Percentiles rank a stretch among this genome's conserved stretches.
Conservation (phyloP, 805 yeast species). For the Myxozyma melibiosi region DNA sequence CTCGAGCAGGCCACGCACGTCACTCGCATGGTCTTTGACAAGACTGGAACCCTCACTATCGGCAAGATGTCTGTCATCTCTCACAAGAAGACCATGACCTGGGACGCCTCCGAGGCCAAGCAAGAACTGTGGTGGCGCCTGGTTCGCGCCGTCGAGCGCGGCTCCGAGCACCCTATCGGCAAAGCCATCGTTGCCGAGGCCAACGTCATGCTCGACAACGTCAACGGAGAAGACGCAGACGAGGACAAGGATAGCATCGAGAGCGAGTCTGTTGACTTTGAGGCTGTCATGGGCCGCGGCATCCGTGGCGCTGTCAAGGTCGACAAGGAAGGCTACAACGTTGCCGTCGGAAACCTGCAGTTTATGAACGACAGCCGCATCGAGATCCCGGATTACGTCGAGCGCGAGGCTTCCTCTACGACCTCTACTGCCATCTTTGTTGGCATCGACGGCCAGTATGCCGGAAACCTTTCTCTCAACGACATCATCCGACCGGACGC, state of each 20-base stretch:
- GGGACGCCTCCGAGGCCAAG: constrained; percentile 19
- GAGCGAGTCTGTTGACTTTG: constrained; percentile 33
- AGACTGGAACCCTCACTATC: constrained; percentile 91
- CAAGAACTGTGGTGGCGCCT: constrained; percentile 53
- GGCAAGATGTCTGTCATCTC: constrained; percentile 66
- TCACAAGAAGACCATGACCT: constrained; percentile 10
- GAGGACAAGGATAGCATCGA: neutral
- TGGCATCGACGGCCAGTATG: constrained; percentile 56
- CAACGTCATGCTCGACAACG: constrained; percentile 13
- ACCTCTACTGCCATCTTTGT: constrained; percentile 58
- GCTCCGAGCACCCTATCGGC: constrained; percentile 89
- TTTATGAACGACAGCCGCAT: constrained; percentile 42
- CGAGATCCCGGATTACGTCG: constrained; percentile 23
- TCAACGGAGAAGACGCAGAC: neutral
- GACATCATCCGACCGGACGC: constrained; percentile 75
- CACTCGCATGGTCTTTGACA: constrained; percentile 78
- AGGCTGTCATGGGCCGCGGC: constrained; percentile 42
- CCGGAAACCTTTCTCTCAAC: constrained; percentile 66
- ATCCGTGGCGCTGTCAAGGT: constrained; percentile 37
- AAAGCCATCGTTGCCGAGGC: constrained; percentile 59
- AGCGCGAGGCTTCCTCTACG: constrained; percentile 36
- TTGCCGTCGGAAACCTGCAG: constrained; percentile 59
- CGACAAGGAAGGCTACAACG: constrained; percentile 36
- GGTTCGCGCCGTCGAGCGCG: constrained; percentile 61
- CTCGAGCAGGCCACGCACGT: constrained; percentile 71